phyloP scores from a whole-genome alignment of 257 asterid species.

The Cynanchum wilfordii region DNA sequence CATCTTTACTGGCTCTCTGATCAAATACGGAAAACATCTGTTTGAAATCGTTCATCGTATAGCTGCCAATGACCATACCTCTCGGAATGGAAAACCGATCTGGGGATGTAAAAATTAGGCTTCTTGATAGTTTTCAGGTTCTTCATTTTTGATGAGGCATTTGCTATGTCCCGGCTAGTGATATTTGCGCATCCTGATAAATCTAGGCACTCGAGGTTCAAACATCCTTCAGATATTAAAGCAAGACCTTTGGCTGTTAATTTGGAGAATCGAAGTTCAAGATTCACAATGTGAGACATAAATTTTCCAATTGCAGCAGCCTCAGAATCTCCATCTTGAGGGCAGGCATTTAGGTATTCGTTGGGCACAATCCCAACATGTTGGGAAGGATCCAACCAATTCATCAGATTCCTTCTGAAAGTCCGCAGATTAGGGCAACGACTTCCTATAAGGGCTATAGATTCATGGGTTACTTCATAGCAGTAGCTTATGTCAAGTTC shows the following conservation, averaged over 20 bases:
- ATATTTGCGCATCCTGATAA: slow-evolving; percentile 66
- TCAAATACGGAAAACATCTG: slow-evolving; percentile 76
- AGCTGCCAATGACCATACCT: slow-evolving; percentile 83
- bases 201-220: slow-evolving; percentile 57
- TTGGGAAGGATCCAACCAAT: slow-evolving; percentile 70
- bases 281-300: slow-evolving; percentile 62
- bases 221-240: slow-evolving; percentile 58
- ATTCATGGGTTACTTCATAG: slow-evolving; percentile 67
- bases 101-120: slow-evolving; percentile 67
- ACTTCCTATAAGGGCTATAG: slow-evolving; percentile 49
- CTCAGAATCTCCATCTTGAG: slow-evolving; percentile 83
- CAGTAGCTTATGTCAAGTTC: slow-evolving; percentile 83
- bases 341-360: slow-evolving; percentile 63
- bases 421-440: slow-evolving; percentile 40
- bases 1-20: background rate
- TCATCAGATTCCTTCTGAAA: slow-evolving; percentile 62
- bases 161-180: slow-evolving; percentile 54
- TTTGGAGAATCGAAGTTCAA: slow-evolving; percentile 64
- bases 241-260: slow-evolving; percentile 64
- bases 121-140: slow-evolving; percentile 50
- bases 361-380: slow-evolving; percentile 49
- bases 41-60: slow-evolving; percentile 80
- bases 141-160: slow-evolving; percentile 48
- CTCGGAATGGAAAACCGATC: slow-evolving; percentile 50
- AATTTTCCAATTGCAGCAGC: slow-evolving; percentile 68